Evolutionary conservation across 2,329 filamentous ascomycete species (phyloP).

Genomic region (Calycina marina): DNA sequence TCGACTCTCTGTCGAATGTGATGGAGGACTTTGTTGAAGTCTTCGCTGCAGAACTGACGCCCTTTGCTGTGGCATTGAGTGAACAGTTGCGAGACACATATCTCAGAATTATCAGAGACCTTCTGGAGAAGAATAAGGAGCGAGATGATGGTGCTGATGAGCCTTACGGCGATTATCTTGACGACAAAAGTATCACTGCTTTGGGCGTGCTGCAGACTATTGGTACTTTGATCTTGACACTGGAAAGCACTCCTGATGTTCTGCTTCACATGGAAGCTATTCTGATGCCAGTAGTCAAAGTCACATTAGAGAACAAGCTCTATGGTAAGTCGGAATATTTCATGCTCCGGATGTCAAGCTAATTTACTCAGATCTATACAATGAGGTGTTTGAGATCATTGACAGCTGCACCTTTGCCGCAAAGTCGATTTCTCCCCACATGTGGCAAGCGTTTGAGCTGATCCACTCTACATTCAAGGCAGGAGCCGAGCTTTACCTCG

Average conservation of each 20-base stretch:
- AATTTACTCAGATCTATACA: constrained; percentile 60
- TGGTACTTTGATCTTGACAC: constrained; percentile 85
- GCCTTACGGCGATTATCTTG: constrained; percentile 76
- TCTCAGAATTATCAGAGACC: constrained; percentile 78
- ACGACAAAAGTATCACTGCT: constrained; percentile 97
- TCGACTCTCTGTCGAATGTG: constrained; percentile 91
- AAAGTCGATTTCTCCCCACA: constrained; percentile 85
- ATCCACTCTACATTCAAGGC: constrained; percentile 96
- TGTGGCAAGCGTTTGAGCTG: constrained; percentile 97
- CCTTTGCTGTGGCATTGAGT: constrained; percentile 89
- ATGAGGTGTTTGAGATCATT: constrained; percentile 97
- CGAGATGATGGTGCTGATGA: constrained; percentile 62
- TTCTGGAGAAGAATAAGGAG: constrained; percentile 75
- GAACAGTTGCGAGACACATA: constrained; percentile 96
- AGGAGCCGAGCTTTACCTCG: constrained; percentile 89
- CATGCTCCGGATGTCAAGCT: constrained; percentile 10
- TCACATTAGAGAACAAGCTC: constrained; percentile 94
- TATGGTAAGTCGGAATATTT: constrained; percentile 46
- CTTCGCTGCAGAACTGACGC: constrained; percentile 91
- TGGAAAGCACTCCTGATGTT: constrained; percentile 95
- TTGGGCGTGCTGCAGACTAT: constrained; percentile 95
- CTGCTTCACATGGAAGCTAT: constrained; percentile 88
- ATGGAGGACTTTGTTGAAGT: constrained; percentile 99
- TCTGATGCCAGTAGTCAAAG: constrained; percentile 90
- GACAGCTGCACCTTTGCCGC: constrained; percentile 98